Base-by-base conservation (phyloP, 2,329 filamentous ascomycete genomes). In the Davidsoniella neocaledoniae region DNA sequence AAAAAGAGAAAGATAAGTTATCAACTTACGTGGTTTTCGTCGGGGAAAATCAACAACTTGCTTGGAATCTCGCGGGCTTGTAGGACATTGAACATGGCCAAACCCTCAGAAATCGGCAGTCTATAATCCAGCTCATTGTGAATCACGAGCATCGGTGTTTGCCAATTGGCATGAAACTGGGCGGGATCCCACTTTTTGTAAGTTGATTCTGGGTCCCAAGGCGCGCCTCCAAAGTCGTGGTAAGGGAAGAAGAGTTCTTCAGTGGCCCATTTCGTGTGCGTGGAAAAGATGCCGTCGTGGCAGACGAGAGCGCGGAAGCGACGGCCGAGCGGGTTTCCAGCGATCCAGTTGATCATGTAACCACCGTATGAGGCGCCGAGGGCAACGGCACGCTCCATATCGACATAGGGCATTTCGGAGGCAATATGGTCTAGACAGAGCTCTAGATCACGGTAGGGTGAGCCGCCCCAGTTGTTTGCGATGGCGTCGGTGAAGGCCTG, bases 101-200 rank as follows among this genome's bases (percentile, higher is more conserved):
- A 64, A 0, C 87, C 88, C 63, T 95, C 90, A 0, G 81, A 78
- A 49, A 96, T 80, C 0, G 87, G 83, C 23, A 95, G 68, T 16
- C 90, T 76, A 61, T 94, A 96, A 63, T 96, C 90, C 29, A 91
- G 72, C 58, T 91, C 86, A 59, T 79, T 90, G 64, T 96, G 90
- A 49, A 96, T 87, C 54, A 77, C 64, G 54, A 98, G 70, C 64
- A 91, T 81, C 0, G 91, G 91, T 1, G 88, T 95, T 1, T 74
- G 68, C 88, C 88, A 95, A 56, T 90, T 72, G 36, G 71, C 66
- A 53, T 76, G 73, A 48, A 74, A 68, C 47, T 69, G 66, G 0
- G 81, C 70, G 0, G 82, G 83, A 61, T 86, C 81, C 77, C 78
- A 86, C 56, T 73, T 74, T 58, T 76, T 74, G 58, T 84, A 86